Conservation (phyloP, 345 rosid genomes). For the Gossypium stocksii region DNA sequence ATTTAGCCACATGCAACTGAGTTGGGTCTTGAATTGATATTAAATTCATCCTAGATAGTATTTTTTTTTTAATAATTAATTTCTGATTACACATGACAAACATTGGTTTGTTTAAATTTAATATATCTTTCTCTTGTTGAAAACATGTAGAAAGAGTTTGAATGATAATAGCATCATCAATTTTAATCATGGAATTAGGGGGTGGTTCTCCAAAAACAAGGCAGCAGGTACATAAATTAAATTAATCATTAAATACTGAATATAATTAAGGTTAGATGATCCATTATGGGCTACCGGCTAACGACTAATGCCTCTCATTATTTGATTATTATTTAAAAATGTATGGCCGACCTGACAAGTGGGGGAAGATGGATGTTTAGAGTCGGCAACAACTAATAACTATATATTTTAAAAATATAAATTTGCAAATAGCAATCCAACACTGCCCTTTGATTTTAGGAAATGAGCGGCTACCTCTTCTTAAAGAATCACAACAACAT, state of each 20-base stretch:
- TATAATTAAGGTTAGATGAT: neutral
- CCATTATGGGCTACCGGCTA: neutral
- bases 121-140: neutral
- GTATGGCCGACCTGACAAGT: neutral
- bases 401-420: neutral
- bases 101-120: neutral
- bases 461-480: too few relatives aligned
- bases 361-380: neutral
- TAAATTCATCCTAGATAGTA: neutral
- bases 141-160: neutral
- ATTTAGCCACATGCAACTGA: neutral
- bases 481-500: too few relatives aligned
- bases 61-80: neutral
- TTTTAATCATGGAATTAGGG: neutral
- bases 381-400: neutral
- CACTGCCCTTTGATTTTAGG: neutral
- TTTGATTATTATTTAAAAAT: neutral
- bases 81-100: neutral
- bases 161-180: neutral
- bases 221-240: neutral
- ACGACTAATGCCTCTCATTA: constrained; percentile 1
- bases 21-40: neutral
- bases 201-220: neutral
- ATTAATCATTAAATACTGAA: neutral
- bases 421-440: neutral